Evolutionary conservation across 345 rosid species (phyloP), one percentile per base, ranked within the genome.

Genomic region (Boechera retrofracta): DNA sequence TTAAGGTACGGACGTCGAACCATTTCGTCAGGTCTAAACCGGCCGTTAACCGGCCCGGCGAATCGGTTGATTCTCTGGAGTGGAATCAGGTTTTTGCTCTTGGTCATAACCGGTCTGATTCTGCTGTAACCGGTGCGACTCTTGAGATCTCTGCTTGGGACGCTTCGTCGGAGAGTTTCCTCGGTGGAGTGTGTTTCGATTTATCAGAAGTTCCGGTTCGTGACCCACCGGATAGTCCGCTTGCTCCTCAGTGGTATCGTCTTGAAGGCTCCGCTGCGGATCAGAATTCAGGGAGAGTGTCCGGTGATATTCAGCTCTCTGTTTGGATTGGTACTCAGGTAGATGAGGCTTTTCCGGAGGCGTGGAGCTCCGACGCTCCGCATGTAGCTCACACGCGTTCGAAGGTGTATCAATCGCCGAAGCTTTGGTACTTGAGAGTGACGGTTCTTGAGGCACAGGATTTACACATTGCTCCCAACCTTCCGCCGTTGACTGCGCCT

Each of bases 311-410:
- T 10, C 99, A 95, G 85, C 89, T 92, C 41, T 89, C 93, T 38
- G 97, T 91, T 0, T 92, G 99, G 99, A 91, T 92, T 13, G 97
- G 99, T 0, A 92, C 98, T 32, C 98, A 92, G 77, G 94, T 91
- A 0, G 99, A 95, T 29, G 97, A 89, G 21, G 99, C 98, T 4
- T 95, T 95, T 61, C 91, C 98, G 2, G 99, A 95, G 80, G 96
- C 98, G 0, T 86, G 93, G 93, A 84, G 89, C 80, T 89, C 98
- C 5, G 98, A 91, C 53, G 98, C 88, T 15, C 98, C 99, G 5
- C 78, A 83, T 69, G 94, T 92, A 52, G 87, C 94, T 11, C 92
- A 95, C 69, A 89, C 96, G 21, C 89, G 99, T 15, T 91, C 99
- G 0, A 95, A 95, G 79, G 99, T 95, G 1, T 95, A 95, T 57